Percentiles rank a stretch among this genome's conserved stretches.
phyloP scores from a whole-genome alignment of 2,329 filamentous ascomycete genomes.

The Ophiostoma ips region DNA sequence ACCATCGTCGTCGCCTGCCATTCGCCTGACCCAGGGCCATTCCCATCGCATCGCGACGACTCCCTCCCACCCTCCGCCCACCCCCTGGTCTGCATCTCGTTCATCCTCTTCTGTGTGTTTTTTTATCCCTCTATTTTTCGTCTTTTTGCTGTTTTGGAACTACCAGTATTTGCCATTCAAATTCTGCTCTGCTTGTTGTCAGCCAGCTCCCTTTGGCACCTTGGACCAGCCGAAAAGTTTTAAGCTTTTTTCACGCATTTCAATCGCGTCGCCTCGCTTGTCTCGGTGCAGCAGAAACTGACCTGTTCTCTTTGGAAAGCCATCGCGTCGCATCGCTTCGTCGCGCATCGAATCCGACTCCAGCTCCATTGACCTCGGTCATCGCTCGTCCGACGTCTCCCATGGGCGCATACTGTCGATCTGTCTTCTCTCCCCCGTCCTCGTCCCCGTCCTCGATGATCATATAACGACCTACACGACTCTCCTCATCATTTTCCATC shows the following conservation, averaged over 20 bases:
- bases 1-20: neutral
- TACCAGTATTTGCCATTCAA: conserved; percentile 15
- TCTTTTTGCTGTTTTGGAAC: neutral
- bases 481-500: neutral
- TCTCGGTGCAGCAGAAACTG: neutral
- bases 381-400: conserved; percentile 10
- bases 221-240: neutral
- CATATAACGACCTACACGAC: neutral
- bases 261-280: neutral
- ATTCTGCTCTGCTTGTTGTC: conserved; percentile 10
- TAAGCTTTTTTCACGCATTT: neutral
- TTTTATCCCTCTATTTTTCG: neutral
- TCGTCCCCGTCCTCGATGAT: conserved; percentile 1
- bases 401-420: conserved; percentile 23
- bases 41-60: conserved; percentile 7
- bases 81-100: neutral
- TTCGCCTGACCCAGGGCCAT: neutral
- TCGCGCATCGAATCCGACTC: neutral
- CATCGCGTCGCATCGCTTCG: neutral
- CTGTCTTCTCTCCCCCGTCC: neutral
- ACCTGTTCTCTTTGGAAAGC: neutral
- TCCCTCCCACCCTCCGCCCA: neutral
- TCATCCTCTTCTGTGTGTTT: neutral
- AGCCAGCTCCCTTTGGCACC: neutral
- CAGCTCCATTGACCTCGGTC: neutral